Evolutionary conservation across 805 yeast genomes (phyloP).

Genomic region (Barnettozyma botsteinii): DNA sequence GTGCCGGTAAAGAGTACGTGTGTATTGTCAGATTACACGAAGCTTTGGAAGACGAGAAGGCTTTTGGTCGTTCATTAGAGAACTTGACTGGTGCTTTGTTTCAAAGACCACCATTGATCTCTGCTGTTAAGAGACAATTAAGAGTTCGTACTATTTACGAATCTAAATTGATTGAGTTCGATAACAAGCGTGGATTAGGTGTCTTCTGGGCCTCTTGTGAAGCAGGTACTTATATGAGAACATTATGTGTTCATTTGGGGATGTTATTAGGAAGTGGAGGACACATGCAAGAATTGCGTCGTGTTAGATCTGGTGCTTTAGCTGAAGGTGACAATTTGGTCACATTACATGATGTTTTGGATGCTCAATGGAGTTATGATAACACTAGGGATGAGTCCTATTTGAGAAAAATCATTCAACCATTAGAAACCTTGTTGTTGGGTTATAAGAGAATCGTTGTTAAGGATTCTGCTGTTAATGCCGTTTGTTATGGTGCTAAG

Average conservation of each 20-base stretch:
- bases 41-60: constrained; percentile 84
- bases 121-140: constrained; percentile 98
- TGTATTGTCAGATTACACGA: constrained; percentile 96
- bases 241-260: constrained; percentile 97
- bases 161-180: constrained; percentile 92
- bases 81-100: constrained; percentile 96
- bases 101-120: constrained; percentile 98
- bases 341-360: constrained; percentile 94
- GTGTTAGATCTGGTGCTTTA: constrained; percentile 97
- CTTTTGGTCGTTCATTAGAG: constrained; percentile 80
- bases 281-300: constrained; percentile 99
- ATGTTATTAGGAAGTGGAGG: constrained; percentile 98
- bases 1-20: constrained; percentile 99
- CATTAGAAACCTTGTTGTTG: constrained; percentile 86
- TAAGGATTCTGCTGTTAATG: constrained; percentile 91
- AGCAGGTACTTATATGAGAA: constrained; percentile 99
- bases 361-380: constrained; percentile 97
- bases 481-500: constrained; percentile 98
- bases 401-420: constrained; percentile 88
- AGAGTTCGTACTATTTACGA: constrained; percentile 98
- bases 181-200: constrained; percentile 92
- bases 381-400: constrained; percentile 96
- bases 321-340: constrained; percentile 87
- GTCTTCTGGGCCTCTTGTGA: constrained; percentile 99
- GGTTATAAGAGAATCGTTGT: constrained; percentile 97